Conservation (phyloP, 2,329 filamentous ascomycete species). For the Coleophoma cylindrospora region DNA sequence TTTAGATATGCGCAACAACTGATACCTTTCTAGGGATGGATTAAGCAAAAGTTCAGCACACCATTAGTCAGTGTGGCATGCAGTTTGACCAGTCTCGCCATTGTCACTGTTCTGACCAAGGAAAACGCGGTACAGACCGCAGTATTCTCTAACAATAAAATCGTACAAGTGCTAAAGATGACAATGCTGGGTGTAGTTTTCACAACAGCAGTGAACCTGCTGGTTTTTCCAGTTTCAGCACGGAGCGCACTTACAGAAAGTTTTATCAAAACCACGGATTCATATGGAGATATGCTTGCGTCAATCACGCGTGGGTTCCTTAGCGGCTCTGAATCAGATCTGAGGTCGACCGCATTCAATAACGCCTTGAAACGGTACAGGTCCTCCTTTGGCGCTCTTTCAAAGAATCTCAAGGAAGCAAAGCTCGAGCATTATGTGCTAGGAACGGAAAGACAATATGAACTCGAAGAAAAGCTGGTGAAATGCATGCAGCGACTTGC, state of each 20-base stretch:
- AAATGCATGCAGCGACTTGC: slow-evolving; percentile 80
- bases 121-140: slow-evolving; percentile 82
- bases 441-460: slow-evolving; percentile 74
- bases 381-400: slow-evolving; percentile 62
- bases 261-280: slow-evolving; percentile 67
- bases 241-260: slow-evolving; percentile 67
- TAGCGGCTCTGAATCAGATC: slow-evolving; percentile 73
- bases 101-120: slow-evolving; percentile 87
- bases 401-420: slow-evolving; percentile 75
- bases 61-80: slow-evolving; percentile 80
- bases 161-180: slow-evolving; percentile 79
- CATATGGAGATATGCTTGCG: slow-evolving; percentile 75
- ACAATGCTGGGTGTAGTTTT: slow-evolving; percentile 71
- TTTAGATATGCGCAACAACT: too few species aligned
- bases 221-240: slow-evolving; percentile 76
- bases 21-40: slow-evolving; percentile 53
- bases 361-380: slow-evolving; percentile 60
- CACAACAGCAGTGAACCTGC: slow-evolving; percentile 68
- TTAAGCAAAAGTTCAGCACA: slow-evolving; percentile 73
- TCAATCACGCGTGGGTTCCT: slow-evolving; percentile 80
- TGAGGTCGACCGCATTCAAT: slow-evolving; percentile 61
- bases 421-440: slow-evolving; percentile 84
- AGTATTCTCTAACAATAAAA: slow-evolving; percentile 75
- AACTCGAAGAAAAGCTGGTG: slow-evolving; percentile 72
- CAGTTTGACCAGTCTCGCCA: slow-evolving; percentile 80